phyloP scores from a whole-genome alignment of 352 stramenopile genomes.

The Thalassiosira hispida region DNA sequence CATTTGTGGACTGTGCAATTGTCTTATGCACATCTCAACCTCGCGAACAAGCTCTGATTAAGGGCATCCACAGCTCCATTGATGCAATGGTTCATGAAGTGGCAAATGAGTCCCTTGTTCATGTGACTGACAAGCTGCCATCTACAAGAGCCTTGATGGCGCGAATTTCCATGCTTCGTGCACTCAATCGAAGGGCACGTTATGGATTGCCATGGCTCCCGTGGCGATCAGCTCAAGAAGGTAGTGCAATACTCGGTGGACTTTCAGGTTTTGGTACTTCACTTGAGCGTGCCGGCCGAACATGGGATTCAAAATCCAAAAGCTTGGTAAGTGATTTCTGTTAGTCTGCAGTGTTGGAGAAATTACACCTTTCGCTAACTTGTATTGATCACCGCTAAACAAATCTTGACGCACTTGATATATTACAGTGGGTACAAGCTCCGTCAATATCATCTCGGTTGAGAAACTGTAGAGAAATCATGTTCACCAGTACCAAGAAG shows the following conservation, averaged over 20 bases:
- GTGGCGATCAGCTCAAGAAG: slow-evolving; percentile 78
- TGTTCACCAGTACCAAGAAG: slow-evolving; percentile 89
- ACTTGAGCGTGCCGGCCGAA: slow-evolving; percentile 69
- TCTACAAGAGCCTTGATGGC: slow-evolving; percentile 86
- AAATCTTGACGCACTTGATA: slow-evolving; percentile 18
- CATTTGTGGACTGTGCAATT: slow-evolving; percentile 56
- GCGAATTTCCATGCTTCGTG: slow-evolving; percentile 89
- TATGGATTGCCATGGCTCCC: slow-evolving; percentile 79
- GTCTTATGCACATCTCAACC: slow-evolving; percentile 26
- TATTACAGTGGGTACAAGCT: slow-evolving; percentile 69
- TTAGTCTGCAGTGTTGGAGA: neutral
- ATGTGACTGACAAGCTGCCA: slow-evolving; percentile 56
- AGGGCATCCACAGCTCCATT: slow-evolving; percentile 20
- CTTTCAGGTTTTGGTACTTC: slow-evolving; percentile 78
- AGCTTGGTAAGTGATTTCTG: slow-evolving; percentile 38
- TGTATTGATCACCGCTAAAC: slow-evolving; percentile 1
- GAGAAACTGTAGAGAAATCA: slow-evolving; percentile 60
- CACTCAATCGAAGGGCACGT: slow-evolving; percentile 73
- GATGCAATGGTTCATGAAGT: slow-evolving; percentile 56
- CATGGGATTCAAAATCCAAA: slow-evolving; percentile 50
- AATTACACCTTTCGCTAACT: slow-evolving; percentile 10
- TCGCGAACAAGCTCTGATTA: slow-evolving; percentile 8
- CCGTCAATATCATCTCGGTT: slow-evolving; percentile 69
- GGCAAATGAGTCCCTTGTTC: slow-evolving; percentile 44
- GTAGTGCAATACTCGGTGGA: slow-evolving; percentile 79